Evolutionary conservation across 768 basidiomycete species (phyloP).

Genomic region (Boletus tylopilopsis): DNA sequence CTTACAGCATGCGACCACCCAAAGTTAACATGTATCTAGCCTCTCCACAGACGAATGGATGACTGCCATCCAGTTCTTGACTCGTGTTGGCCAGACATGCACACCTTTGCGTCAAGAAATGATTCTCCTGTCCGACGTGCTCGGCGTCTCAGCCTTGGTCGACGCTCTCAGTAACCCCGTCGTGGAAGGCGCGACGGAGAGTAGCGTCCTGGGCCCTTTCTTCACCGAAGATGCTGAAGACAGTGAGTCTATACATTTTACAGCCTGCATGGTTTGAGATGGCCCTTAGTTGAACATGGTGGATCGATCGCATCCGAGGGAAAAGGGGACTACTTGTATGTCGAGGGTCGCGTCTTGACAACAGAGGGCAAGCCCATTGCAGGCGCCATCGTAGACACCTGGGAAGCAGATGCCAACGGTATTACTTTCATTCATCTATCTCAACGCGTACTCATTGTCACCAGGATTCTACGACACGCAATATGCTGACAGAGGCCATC

Average conservation of each 20-base stretch:
- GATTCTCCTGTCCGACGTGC: conserved; percentile 79
- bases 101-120: conserved; percentile 72
- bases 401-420: conserved; percentile 72
- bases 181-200: conserved; percentile 60
- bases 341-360: conserved; percentile 62
- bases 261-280: neutral
- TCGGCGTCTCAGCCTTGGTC: conserved; percentile 77
- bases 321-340: conserved; percentile 81
- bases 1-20: neutral
- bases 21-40: conserved; percentile 23
- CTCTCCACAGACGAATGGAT: conserved; percentile 87
- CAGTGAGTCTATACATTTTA: conserved; percentile 37
- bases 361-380: conserved; percentile 64
- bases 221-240: conserved; percentile 74
- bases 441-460: neutral
- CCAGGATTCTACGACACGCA: conserved; percentile 41
- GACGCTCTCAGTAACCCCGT: conserved; percentile 71
- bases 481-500: conserved; percentile 50
- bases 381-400: conserved; percentile 71
- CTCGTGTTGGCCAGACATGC: conserved; percentile 68
- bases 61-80: conserved; percentile 75
- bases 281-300: conserved; percentile 52
- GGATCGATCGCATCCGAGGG: conserved; percentile 84
- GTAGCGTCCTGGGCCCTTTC: conserved; percentile 80
- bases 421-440: conserved; percentile 23